Evolutionary conservation across 2,329 filamentous ascomycete genomes (phyloP), one percentile per base, ranked within the genome.

Genomic region (Scedosporium apiospermum): DNA sequence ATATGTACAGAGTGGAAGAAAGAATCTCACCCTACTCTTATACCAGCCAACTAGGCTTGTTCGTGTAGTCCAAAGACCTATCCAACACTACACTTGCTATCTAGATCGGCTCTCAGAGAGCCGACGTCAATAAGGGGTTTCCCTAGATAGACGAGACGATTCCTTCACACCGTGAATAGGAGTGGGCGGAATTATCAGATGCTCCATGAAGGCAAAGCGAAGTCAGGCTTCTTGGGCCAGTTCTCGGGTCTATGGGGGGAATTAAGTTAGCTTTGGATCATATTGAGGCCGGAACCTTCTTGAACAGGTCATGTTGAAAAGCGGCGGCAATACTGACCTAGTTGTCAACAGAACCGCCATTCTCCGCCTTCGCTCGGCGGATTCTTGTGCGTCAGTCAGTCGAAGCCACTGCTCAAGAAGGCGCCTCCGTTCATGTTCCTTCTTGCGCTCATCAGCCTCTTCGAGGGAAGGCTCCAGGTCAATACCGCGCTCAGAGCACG

Each of bases 401-500:
- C 71, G 69, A 57, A 85, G 67, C 83, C 82, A 85, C 62, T 74
- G 71, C 23, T 70, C 73, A 53, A 85, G 69, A 67, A 73, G 69
- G 7, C 68, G 69, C 64, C 80, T 73, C 66, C 91, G 68, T 64
- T 84, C 82, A 1, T 74, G 72, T 68, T 90, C 85, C 23, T 82
- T 83, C 63, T 81, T 80, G 2, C 75, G 80, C 27, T 38, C 55
- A 27, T 41, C 34, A 6, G 55, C 34, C 55, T 38, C 55, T 5
- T 34, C 55, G 14, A 58, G 16, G 16, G 51, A 55, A 3, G 51
- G 12, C 2, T 84, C 66, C 9, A 84, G 79, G 67, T 84, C 76
- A 42, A 89, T 78, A 0, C 88, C 90, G 14, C 89, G 80, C 66
- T 91, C 89, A 63, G 85, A 80, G 68, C 88, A 89, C 14, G 90